Conservation (phyloP, 176 grass and related monocot species). For the Cenchrus fungigraminus region DNA sequence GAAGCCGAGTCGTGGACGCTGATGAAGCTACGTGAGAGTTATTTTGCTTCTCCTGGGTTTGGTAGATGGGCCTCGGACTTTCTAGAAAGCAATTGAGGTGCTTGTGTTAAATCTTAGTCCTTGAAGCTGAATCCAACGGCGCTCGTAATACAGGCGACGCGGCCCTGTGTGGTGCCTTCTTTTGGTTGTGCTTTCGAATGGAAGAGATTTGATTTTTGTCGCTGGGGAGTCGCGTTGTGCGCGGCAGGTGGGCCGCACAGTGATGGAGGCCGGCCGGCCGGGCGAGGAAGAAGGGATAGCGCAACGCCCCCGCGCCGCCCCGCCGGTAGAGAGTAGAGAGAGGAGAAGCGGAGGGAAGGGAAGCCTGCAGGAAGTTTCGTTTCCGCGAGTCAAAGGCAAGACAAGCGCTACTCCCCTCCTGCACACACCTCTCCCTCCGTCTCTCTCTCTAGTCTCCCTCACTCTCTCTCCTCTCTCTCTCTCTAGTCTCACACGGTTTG, state of each 20-base stretch:
- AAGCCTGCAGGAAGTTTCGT: constrained; percentile 43
- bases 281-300: not conserved
- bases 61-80: too few species aligned
- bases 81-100: too few species aligned
- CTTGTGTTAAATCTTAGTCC: too few species aligned
- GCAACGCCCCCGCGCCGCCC: too few species aligned
- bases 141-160: too few species aligned
- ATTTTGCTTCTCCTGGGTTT: too few species aligned
- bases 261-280: not conserved
- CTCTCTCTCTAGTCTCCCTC: not conserved
- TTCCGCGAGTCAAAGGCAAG: constrained; percentile 54
- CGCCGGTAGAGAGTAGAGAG: not conserved
- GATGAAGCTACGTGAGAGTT: too few species aligned
- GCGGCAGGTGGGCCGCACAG: constrained; percentile 30
- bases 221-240: constrained; percentile 35
- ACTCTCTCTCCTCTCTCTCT: not conserved
- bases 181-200: too few species aligned
- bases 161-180: too few species aligned
- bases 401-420: not conserved
- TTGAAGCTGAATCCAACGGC: too few species aligned
- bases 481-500: constrained; percentile 33
- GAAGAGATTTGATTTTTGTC: not conserved
- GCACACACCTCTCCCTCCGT: not conserved
- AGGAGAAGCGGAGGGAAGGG: not conserved
- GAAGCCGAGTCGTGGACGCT: too few species aligned